Evolutionary conservation across 2,329 filamentous ascomycete genomes (phyloP), one percentile per base, ranked within the genome.

Genomic region (Aureobasidium leucospermi): DNA sequence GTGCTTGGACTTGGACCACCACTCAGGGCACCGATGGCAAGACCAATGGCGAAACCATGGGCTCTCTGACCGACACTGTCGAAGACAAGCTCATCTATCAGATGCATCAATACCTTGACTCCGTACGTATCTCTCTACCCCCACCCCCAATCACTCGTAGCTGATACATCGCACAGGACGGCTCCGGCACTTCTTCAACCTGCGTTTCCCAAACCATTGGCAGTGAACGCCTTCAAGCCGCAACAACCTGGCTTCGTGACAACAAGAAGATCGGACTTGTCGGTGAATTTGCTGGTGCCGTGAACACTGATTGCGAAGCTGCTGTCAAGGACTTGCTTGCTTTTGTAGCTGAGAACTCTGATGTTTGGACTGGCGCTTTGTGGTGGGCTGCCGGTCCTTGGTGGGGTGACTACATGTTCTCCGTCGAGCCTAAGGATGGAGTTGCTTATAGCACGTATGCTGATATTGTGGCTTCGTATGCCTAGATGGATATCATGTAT

Each of bases 81-180:
- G 61, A 73, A 47, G 71, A 82, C 70, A 81, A 80, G 66, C 75
- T 84, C 60, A 70, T 84, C 67, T 84, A 81, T 70, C 79, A 84
- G 66, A 84, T 84, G 81, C 81, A 85, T 67, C 81, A 84, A 71
- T 85, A 84, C 65, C 81, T 84, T 39, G 81, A 85, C 70, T 72
- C 70, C 4, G 51, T 56, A 29, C n/a, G 55, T 48, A 19, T 7
- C 5, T 23, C 16, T 23, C 6, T 16, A 10, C 15, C 5, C 6
- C 6, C 23, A 16, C 16, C n/a, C 10, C 15, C 31, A 2, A 58
- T 23, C 23, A 23, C 23, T 23, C 23, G 23, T 4, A 47, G 31
- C 32, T 58, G 31, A 38, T 34, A 48, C 15, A n/a, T 19, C 0
- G 1, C n/a, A 11, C 28, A 53, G 49, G 81, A 84, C 61, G 77